Conservation (phyloP, 1,139 yeast species). For the Candida anutae region DNA sequence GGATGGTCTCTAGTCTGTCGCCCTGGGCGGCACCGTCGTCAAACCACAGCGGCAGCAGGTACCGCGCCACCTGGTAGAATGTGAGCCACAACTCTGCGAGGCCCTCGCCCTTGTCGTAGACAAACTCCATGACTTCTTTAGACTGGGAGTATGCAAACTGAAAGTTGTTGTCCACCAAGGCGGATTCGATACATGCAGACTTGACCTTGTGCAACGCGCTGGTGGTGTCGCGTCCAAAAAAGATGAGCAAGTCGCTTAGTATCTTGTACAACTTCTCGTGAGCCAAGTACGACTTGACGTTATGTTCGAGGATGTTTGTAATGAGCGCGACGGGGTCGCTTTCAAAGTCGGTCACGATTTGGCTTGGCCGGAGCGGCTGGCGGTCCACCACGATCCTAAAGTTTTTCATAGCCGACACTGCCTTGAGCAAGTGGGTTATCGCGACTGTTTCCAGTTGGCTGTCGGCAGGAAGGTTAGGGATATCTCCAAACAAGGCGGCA, state of each 20-base stretch:
- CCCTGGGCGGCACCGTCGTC: constrained; percentile 9
- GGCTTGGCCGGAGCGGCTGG: constrained; percentile 19
- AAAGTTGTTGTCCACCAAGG: constrained; percentile 49
- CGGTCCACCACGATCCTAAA: constrained; percentile 32
- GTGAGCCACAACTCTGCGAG: constrained; percentile 48
- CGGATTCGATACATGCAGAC: constrained; percentile 50
- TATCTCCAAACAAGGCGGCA: constrained; percentile 23
- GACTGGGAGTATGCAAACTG: constrained; percentile 39
- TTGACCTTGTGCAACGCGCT: constrained; percentile 26
- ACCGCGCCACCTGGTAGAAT: constrained; percentile 56
- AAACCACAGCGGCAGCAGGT: constrained; percentile 42
- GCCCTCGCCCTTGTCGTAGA: constrained; percentile 7
- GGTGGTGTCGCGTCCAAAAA: constrained; percentile 12
- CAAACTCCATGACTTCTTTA: constrained; percentile 21
- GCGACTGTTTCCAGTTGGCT: constrained; percentile 13
- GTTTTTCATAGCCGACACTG: constrained; percentile 20
- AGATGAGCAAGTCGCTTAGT: constrained; percentile 30
- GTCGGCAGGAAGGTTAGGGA: constrained; percentile 7
- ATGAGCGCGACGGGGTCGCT: constrained; percentile 15
- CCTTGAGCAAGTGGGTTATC: constrained; percentile 24
- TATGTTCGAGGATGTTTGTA: constrained; percentile 43
- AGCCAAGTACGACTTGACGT: constrained; percentile 47
- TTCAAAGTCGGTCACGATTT: constrained; percentile 16
- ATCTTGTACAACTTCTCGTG: constrained; percentile 35
- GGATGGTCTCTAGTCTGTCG: constrained; percentile 15